Evolutionary conservation across 2,329 filamentous ascomycete genomes (phyloP).

Genomic region (Diplodia corticola): DNA sequence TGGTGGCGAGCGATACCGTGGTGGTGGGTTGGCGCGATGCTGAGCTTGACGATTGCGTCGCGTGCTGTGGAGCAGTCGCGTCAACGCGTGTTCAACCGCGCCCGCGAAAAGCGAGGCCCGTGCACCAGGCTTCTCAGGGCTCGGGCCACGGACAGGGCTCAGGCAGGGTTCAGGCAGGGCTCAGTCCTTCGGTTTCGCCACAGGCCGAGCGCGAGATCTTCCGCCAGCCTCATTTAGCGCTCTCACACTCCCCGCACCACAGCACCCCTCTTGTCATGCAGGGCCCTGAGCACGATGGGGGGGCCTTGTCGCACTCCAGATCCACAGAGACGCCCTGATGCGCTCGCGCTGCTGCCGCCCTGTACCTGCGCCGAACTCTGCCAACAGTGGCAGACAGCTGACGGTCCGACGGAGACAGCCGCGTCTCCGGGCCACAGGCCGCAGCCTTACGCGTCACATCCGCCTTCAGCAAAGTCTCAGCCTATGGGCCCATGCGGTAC

Average conservation of each 20-base stretch:
- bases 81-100: constrained; percentile 5
- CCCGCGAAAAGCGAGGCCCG: neutral
- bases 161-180: no score
- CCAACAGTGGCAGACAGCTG: neutral
- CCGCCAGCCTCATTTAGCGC: neutral
- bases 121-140: neutral
- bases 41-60: neutral
- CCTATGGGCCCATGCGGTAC: constrained; percentile 19
- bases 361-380: neutral
- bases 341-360: neutral
- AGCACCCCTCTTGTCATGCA: constrained; percentile 7
- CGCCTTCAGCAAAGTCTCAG: constrained; percentile 21
- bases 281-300: constrained; percentile 3
- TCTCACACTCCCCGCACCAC: constrained; percentile 19
- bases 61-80: constrained; percentile 1
- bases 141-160: no score
- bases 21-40: constrained; percentile 10
- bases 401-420: constrained; percentile 8
- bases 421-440: constrained; percentile 11
- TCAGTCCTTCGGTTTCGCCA: constrained; percentile 9
- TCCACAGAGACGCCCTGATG: constrained; percentile 9
- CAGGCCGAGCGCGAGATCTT: constrained; percentile 10
- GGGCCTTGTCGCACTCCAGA: neutral
- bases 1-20: constrained; percentile 29
- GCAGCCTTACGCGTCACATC: constrained; percentile 23